Base-by-base conservation (phyloP, 345 rosid genomes). In the Abelmoschus esculentus region DNA sequence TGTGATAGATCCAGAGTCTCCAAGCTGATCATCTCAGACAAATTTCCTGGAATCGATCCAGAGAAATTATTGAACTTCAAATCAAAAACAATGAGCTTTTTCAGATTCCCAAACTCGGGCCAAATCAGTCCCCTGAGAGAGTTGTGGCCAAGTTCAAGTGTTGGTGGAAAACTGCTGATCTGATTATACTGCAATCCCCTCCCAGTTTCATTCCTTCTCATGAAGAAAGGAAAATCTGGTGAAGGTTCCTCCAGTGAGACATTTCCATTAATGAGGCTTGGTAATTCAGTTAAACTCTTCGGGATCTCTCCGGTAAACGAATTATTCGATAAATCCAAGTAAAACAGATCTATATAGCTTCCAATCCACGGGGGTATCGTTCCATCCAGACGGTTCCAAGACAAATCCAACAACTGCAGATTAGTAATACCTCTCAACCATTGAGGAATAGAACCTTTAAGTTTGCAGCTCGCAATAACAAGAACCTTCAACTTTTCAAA, bases 321-420 rank as follows among this genome's bases (percentile, higher is more conserved):
- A 62, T 89, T 89, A 70, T 89, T 55, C 10, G 63, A 69, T 15
- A 69, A 69, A 38, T 54, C 52, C 72, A 73, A 86, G 76, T 12
- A 83, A 84, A 89, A 89, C 7, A 89, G 82, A 72, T 62, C 49
- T 9, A 36, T 54, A 67, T 80, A 84, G 14, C 40, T 55, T 34
- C 86, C 89, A 26, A 89, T 52, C 92, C 96, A 89, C 17, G 34
- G 34, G 2, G 92, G 96, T 61, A 89, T 80, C 34, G 62, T 17
- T 53, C 89, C 89, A 9, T 6, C 44, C 81, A 89, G 77, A 42
- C 3, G 80, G 56, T 89, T 89, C 97, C 96, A 89, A 7, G 97
- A 91, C 63, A 91, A 82, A 85, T 91, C 97, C 77, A 91, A 64
- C 76, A 91, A 36, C 83, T 89, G 89, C 84, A 92, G 83, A 10